These are phyloP conservation scores for Arthrocladium fulminans DNA, from an alignment of 2,329 filamentous ascomycete genomes.

Conservation along the genomic window DNA sequence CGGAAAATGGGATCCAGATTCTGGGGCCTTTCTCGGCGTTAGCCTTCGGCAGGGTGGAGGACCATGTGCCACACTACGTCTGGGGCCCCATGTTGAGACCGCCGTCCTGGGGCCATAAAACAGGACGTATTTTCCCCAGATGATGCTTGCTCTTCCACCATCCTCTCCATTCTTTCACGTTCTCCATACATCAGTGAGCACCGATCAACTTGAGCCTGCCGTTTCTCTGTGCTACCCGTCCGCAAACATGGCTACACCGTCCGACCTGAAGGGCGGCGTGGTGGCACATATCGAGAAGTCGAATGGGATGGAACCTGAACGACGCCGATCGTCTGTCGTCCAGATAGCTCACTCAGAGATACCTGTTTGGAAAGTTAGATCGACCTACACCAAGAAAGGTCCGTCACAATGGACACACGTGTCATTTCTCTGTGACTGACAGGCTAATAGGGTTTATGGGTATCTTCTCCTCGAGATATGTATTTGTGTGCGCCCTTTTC, in stretches of 20 bases:
- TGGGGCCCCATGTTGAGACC: too few relatives aligned
- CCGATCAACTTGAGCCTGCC: not conserved
- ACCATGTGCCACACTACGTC: too few relatives aligned
- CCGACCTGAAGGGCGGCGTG: not conserved
- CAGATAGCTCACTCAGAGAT: not conserved
- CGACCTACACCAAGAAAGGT: constrained; percentile 4
- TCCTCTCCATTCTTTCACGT: too few relatives aligned
- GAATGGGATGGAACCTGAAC: not conserved
- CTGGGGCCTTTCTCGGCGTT: too few relatives aligned
- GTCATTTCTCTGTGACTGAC: not conserved
- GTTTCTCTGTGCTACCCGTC: not conserved
- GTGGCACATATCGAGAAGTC: not conserved
- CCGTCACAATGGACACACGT: not conserved
- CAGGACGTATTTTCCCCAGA: too few relatives aligned
- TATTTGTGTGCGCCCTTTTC: constrained; percentile 44
- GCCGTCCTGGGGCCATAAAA: too few relatives aligned
- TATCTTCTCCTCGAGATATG: constrained; percentile 41
- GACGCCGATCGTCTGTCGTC: constrained; percentile 1
- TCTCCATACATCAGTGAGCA: not conserved
- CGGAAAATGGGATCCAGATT: too few relatives aligned
- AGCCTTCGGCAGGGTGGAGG: too few relatives aligned
- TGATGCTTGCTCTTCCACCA: too few relatives aligned
- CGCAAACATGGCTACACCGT: not conserved
- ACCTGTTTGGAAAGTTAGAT: not conserved
- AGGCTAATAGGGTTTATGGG: constrained; percentile 35